Percentiles rank a stretch among this genome's conserved stretches.
These are phyloP conservation scores for Jamesozyma hellenica DNA, from an alignment of 805 yeast genomes.

Conservation along the genomic window DNA sequence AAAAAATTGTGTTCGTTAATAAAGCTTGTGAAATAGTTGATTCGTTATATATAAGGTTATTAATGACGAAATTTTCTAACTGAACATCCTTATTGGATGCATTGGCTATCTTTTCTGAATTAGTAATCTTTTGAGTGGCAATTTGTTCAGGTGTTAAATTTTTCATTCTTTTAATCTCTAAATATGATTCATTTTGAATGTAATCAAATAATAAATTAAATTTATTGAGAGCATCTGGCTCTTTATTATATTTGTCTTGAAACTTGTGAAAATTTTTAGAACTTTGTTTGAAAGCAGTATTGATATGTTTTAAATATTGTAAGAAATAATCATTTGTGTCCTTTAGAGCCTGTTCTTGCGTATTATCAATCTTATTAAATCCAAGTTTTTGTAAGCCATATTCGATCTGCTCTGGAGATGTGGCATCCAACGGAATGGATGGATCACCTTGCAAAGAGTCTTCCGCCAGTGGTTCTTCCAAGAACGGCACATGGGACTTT, in stretches of 20 bases:
- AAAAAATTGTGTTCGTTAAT: conserved; percentile 12
- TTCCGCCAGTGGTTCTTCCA: too few species aligned
- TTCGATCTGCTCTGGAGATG: conserved; percentile 2
- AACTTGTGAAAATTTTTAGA: conserved; percentile 13
- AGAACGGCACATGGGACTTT: too few species aligned
- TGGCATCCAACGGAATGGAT: too few species aligned
- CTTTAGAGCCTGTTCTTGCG: not conserved
- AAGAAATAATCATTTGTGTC: conserved; percentile 6
- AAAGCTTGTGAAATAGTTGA: not conserved
- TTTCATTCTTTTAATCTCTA: conserved; percentile 16
- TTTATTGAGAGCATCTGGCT: not conserved
- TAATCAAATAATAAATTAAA: conserved; percentile 13
- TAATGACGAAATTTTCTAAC: not conserved
- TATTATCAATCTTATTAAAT: not conserved
- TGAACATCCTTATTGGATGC: not conserved
- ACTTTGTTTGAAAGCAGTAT: conserved; percentile 19
- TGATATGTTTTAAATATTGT: conserved; percentile 17
- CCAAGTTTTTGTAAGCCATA: conserved; percentile 1
- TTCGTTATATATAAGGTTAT: not conserved
- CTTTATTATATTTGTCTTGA: not conserved
- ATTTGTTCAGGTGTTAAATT: conserved; percentile 9
- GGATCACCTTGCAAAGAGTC: too few species aligned
- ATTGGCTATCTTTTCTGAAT: not conserved
- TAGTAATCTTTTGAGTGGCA: conserved; percentile 3
- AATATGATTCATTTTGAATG: conserved; percentile 15